A percentile compares a stretch with the other conserved stretches of the same genome.
phyloP scores from a whole-genome alignment of 345 rosid species.

The Brassica juncea region DNA sequence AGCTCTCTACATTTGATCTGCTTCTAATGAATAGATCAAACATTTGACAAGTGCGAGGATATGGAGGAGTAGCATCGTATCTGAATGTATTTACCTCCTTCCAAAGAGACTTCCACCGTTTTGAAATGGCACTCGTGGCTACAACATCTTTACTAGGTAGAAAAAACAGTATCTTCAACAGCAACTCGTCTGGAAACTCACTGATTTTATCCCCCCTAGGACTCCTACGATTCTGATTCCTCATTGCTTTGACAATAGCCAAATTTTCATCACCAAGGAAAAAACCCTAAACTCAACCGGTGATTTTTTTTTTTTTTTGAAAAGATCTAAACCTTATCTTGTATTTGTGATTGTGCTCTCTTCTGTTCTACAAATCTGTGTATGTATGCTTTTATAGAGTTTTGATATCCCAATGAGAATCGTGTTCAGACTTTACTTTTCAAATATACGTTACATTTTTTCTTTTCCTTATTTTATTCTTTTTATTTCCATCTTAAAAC shows the following conservation, averaged over 20 bases:
- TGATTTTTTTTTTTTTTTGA: no score
- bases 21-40: neutral
- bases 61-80: neutral
- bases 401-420: neutral
- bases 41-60: neutral
- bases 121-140: conserved; percentile 8
- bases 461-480: neutral
- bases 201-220: neutral
- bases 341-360: no score
- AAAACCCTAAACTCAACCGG: neutral
- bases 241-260: no score
- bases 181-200: conserved; percentile 5
- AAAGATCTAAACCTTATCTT: no score
- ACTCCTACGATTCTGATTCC: neutral
- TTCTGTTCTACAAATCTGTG: no score
- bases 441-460: neutral
- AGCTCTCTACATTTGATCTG: neutral
- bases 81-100: neutral
- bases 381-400: neutral
- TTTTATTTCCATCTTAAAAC: no score
- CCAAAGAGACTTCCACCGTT: conserved; percentile 7
- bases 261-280: neutral
- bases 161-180: neutral
- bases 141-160: conserved; percentile 2
- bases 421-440: neutral